Evolutionary conservation across 2,329 filamentous ascomycete species (phyloP).

Genomic region (Botrytis hyacinthi): DNA sequence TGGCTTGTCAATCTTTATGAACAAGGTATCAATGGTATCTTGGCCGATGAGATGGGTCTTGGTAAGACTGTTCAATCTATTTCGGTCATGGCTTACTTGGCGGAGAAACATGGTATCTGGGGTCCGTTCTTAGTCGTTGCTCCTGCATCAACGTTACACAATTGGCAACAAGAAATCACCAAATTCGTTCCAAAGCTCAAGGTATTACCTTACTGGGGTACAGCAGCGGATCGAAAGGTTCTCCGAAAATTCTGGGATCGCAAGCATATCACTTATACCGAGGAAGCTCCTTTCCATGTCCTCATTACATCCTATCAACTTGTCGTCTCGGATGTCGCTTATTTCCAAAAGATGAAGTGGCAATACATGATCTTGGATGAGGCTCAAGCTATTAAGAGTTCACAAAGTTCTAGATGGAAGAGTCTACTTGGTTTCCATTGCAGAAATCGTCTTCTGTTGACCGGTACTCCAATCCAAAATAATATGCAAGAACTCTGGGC

Average conservation of each 20-base stretch:
- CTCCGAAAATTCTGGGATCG: slow-evolving; percentile 98
- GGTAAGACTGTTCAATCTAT: slow-evolving; percentile 99
- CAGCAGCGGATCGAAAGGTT: slow-evolving; percentile 88
- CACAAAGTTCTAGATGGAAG: slow-evolving; percentile 95
- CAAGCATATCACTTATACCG: slow-evolving; percentile 93
- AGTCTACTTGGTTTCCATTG: slow-evolving; percentile 90
- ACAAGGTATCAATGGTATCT: slow-evolving; percentile 98
- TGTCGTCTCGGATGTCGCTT: slow-evolving; percentile 91
- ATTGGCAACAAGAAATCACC: slow-evolving; percentile 98
- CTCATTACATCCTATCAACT: slow-evolving; percentile 96
- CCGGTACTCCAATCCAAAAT: slow-evolving; percentile 97
- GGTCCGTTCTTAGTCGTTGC: slow-evolving; percentile 96
- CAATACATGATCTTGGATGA: slow-evolving; percentile 99
- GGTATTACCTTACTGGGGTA: slow-evolving; percentile 96
- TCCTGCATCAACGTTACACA: slow-evolving; percentile 93
- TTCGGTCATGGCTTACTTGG: slow-evolving; percentile 97
- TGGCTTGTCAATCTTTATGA: slow-evolving; percentile 99
- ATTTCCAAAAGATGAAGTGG: slow-evolving; percentile 99
- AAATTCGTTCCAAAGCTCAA: slow-evolving; percentile 94
- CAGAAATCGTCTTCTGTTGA: slow-evolving; percentile 88
- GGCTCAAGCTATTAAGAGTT: slow-evolving; percentile 98
- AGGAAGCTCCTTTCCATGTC: slow-evolving; percentile 92
- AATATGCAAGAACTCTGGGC: slow-evolving; percentile 99
- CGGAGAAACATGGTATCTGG: slow-evolving; percentile 97
- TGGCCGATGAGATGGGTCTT: slow-evolving; percentile 99